phyloP scores from a whole-genome alignment of 164 flowering plant genomes.

The Liriodendron chinense region DNA sequence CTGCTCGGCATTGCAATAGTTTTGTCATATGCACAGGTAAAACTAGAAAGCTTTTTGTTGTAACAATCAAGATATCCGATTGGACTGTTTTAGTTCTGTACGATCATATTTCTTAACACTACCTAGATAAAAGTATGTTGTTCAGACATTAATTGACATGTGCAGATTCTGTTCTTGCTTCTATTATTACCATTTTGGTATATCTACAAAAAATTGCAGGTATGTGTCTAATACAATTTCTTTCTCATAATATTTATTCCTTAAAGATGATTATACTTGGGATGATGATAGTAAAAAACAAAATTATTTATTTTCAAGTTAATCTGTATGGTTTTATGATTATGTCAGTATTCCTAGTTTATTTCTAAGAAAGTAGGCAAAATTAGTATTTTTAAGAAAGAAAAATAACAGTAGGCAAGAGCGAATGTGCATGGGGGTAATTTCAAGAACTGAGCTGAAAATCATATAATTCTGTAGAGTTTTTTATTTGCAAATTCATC shows the following conservation, averaged over 20 bases:
- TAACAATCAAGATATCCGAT: not conserved
- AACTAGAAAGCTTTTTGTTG: not conserved
- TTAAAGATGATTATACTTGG: not conserved
- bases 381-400: too few relatives aligned
- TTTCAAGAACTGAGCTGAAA: too few relatives aligned
- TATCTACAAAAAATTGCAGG: constrained; percentile 85
- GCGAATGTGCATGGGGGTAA: too few relatives aligned
- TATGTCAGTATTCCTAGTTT: too few relatives aligned
- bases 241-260: not conserved
- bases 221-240: constrained; percentile 14
- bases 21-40: constrained; percentile 84
- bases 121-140: not conserved
- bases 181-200: constrained; percentile 83
- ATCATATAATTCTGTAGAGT: too few relatives aligned
- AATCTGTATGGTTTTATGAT: not conserved
- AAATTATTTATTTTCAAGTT: not conserved
- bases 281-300: not conserved
- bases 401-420: too few relatives aligned
- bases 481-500: too few relatives aligned
- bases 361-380: too few relatives aligned
- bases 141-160: constrained; percentile 9
- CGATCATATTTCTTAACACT: not conserved
- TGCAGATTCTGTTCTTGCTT: constrained; percentile 73
- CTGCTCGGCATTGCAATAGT: constrained; percentile 76
- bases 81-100: not conserved